phyloP scores from a whole-genome alignment of 1,284 basidiomycete species.

The Tilletia indica region DNA sequence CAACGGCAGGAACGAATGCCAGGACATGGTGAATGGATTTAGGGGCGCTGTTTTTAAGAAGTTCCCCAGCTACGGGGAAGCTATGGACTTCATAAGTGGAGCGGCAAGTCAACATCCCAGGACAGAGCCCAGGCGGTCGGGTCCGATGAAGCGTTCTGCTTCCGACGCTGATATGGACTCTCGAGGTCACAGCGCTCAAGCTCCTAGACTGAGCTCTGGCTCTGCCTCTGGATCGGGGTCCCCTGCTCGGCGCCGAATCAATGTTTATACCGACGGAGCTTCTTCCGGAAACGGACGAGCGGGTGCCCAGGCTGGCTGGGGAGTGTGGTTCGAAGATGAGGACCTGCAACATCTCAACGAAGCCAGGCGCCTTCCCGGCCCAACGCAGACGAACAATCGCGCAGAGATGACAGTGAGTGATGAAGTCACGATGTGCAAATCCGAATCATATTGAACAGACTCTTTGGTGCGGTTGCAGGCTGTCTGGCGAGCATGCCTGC shows the following conservation, averaged over 20 bases:
- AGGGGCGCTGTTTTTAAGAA: constrained; percentile 66
- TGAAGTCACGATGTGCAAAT: background rate
- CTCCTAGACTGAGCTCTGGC: background rate
- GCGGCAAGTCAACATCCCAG: background rate
- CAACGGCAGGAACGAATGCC: constrained; percentile 60
- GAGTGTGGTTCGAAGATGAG: constrained; percentile 42
- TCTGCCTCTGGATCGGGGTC: background rate
- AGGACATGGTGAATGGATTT: constrained; percentile 65
- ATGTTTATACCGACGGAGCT: constrained; percentile 78
- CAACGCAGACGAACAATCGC: constrained; percentile 76
- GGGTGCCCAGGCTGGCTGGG: constrained; percentile 45
- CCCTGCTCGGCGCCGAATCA: constrained; percentile 38
- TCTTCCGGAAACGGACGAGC: constrained; percentile 71
- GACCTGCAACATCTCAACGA: constrained; percentile 64
- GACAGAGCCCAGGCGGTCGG: background rate
- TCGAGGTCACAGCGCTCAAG: background rate
- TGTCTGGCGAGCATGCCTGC: constrained; percentile 71
- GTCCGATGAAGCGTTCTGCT: background rate
- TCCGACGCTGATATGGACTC: constrained; percentile 20
- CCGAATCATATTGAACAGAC: no score
- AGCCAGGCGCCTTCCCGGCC: constrained; percentile 73
- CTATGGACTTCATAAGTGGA: constrained; percentile 49
- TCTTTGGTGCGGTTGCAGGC: constrained; percentile 61
- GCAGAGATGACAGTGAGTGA: constrained; percentile 72
- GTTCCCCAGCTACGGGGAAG: constrained; percentile 63